Base-by-base conservation (phyloP, 768 basidiomycete genomes). In the Aureoboletus auriporus region DNA sequence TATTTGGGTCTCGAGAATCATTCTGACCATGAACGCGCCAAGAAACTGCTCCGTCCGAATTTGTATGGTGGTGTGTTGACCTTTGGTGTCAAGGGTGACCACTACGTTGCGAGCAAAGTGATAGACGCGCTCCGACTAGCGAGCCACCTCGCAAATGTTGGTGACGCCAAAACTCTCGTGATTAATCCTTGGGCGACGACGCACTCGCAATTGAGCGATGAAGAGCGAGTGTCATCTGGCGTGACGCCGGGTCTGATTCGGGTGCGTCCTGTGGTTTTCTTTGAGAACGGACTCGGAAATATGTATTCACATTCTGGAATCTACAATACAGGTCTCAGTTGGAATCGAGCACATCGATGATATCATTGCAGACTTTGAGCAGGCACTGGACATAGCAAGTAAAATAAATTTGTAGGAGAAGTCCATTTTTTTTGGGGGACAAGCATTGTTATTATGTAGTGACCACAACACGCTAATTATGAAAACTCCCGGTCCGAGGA, bases 71-170 rank as follows among this genome's bases (percentile, higher is more conserved):
- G 88, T 17, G 76, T 93, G 55, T 67, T 93, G 42, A 86, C 76
- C 66, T 91, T 93, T 57, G 91, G 89, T 8, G 65, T 89, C 52
- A 81, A 81, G 56, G 86, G 83, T 14, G 75, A 75, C 43, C 68
- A 69, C 2, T 62, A 67, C 42, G 62, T 59, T 2, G 84, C 82
- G 7, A 79, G 75, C 68, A 73, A 73, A 48, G 71, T 85, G 29
- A 84, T 92, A 12, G 89, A 93, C 55, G 75, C 66, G 52, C 72
- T 93, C 49, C 79, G 76, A 58, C 73, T 92, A 6, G 84, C 83
- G 14, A 85, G 83, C 57, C 69, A 88, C 59, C 73, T 89, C 8
- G 85, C 84, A 11, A 89, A 89, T 58, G 83, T 88, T 23, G 84
- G 83, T 1, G 78, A 80, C 39, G 74, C 79, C 17, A 83, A 84